Conservation (phyloP, 208 protist genomes). For the Leishmania tarentolae region DNA sequence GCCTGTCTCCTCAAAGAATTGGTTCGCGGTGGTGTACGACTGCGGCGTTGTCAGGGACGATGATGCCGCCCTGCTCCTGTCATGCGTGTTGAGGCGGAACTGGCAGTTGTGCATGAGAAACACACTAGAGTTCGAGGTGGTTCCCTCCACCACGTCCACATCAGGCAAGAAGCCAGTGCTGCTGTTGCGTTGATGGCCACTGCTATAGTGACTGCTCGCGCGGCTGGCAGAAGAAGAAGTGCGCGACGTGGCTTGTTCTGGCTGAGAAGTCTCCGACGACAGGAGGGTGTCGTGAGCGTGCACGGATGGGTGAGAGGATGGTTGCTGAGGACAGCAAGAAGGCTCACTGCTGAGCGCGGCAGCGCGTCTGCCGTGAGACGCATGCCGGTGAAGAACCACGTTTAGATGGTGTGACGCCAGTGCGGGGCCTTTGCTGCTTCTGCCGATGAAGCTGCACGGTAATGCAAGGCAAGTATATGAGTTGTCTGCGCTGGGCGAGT, state of each 20-base stretch:
- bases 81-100: constrained; percentile 7
- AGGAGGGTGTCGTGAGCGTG: background rate
- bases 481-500: background rate
- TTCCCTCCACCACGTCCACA: constrained; percentile 14
- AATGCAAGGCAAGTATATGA: background rate
- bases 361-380: background rate
- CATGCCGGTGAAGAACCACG: background rate
- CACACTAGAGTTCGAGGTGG: constrained; percentile 10
- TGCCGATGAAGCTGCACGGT: background rate
- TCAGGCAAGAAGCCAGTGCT: background rate
- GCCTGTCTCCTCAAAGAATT: background rate
- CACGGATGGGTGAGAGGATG: background rate
- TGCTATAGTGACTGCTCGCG: constrained; percentile 3
- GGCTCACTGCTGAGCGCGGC: background rate
- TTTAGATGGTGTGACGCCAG: background rate
- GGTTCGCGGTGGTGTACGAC: constrained; percentile 7
- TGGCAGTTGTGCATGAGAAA: constrained; percentile 9
- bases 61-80: background rate
- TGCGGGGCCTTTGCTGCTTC: background rate
- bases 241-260: background rate
- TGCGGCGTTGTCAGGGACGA: constrained; percentile 3
- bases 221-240: constrained; percentile 3
- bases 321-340: background rate
- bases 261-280: background rate
- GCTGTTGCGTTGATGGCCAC: background rate